Conservation (phyloP, 129 eudicot genomes). For the Artemisia tridentata region DNA sequence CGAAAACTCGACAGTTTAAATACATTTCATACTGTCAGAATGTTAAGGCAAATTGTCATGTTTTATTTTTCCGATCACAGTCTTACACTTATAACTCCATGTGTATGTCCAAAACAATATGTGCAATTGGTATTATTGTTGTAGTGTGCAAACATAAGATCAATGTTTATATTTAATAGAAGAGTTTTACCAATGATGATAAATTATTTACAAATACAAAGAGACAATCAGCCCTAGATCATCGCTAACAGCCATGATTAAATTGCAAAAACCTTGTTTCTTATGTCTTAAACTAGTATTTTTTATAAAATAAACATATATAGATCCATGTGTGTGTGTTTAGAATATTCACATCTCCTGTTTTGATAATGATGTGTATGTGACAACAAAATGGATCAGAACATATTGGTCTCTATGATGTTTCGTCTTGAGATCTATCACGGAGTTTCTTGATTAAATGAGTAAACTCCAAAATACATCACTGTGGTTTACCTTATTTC, state of each 20-base stretch:
- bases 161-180: neutral
- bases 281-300: slow-evolving; percentile 16
- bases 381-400: slow-evolving; percentile 18
- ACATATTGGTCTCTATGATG: slow-evolving; percentile 24
- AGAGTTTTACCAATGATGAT: neutral
- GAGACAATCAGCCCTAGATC: slow-evolving; percentile 26
- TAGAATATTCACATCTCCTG: neutral
- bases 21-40: too few relatives aligned
- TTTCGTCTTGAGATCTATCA: slow-evolving; percentile 26
- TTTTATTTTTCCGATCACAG: too few relatives aligned
- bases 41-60: too few relatives aligned
- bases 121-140: too few relatives aligned
- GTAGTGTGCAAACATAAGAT: too few relatives aligned
- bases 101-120: too few relatives aligned
- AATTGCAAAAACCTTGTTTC: slow-evolving; percentile 13
- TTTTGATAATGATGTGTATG: slow-evolving; percentile 12
- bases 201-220: neutral
- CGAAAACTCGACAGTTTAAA: too few relatives aligned
- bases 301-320: neutral
- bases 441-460: too few relatives aligned
- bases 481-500: too few relatives aligned
- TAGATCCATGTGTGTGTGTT: neutral
- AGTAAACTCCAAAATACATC: too few relatives aligned
- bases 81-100: too few relatives aligned
- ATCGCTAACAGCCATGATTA: slow-evolving; percentile 19